Conservation (phyloP, 2,329 filamentous ascomycete species). For the Pezicula neosporulosa region DNA sequence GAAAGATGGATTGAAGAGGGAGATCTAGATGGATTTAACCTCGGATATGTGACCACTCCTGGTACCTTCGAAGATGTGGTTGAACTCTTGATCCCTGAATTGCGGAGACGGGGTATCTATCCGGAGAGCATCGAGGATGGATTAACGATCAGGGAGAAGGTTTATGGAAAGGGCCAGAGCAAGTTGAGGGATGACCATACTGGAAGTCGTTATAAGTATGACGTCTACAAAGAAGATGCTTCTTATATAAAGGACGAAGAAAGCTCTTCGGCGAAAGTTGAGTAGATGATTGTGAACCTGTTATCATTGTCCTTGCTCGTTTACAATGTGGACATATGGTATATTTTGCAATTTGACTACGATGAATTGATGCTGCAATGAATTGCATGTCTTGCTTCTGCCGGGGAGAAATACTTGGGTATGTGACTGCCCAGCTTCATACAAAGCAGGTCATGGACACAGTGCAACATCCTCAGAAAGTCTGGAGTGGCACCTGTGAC, state of each 20-base stretch:
- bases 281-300: too few relatives aligned
- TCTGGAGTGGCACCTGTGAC: too few relatives aligned
- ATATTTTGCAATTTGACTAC: too few relatives aligned
- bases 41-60: slow-evolving; percentile 64
- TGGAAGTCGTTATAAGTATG: slow-evolving; percentile 58
- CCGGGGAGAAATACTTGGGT: too few relatives aligned
- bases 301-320: too few relatives aligned
- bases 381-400: too few relatives aligned
- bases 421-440: too few relatives aligned
- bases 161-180: slow-evolving; percentile 58
- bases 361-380: too few relatives aligned
- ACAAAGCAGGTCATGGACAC: too few relatives aligned
- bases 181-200: slow-evolving; percentile 54
- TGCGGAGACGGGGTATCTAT: slow-evolving; percentile 54
- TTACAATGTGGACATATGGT: too few relatives aligned
- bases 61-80: slow-evolving; percentile 66
- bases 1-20: slow-evolving; percentile 66
- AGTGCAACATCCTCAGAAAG: too few relatives aligned
- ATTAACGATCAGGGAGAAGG: slow-evolving; percentile 54
- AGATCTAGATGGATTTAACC: slow-evolving; percentile 73
- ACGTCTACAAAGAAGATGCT: slow-evolving; percentile 53
- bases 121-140: slow-evolving; percentile 28
- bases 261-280: too few relatives aligned
- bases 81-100: slow-evolving; percentile 61
- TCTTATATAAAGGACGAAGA: slow-evolving; percentile 24